Base-by-base conservation (phyloP, 495 filamentous ascomycete genomes). In the Apodospora peruviana region DNA sequence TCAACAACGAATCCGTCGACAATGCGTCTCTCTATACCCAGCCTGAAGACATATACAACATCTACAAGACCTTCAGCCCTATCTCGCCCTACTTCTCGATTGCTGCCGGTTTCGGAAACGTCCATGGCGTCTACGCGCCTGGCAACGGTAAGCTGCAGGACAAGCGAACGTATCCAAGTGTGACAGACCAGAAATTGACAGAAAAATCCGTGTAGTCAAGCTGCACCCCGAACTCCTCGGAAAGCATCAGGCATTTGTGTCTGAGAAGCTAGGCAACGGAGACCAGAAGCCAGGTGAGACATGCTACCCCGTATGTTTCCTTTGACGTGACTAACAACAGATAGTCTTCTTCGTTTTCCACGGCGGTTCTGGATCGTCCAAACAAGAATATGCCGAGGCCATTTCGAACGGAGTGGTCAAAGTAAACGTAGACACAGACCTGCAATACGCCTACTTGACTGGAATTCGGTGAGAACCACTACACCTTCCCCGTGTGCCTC, bases 81-180 rank as follows among this genome's bases (percentile, higher is more conserved):
- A 86, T 97, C 76, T 89, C 83, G 57, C 86, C 85, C 48, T 93
- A 93, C 78, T 98, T 96, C 82, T 90, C 86, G 61, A 96, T 97
- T 65, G 94, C 94, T 59, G 93, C 93, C 65, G 93, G 88, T 57
- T 97, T 96, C 77, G 61, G 61, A 61, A 99, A 99, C 68, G 91
- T 97, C 24, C 94, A 99, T 79, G 93, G 93, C 69, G 93, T 99
- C 52, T 97, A 99, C 81, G 91, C 95, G 75, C 94, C 94, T 47
- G 93, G 94, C 53, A 98, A 98, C 69, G 93, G 7, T 14, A 32
- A 32, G 27, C 27, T 32, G 27, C 27, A 32, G 14, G 27, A 14
- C 27, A 32, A 32, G 27, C 14, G 27, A 32, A 7, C 27, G 7
- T 14, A 14, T 45, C 20, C 18, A 5, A 43, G n/a, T n/a, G n/a